Conservation (phyloP, 2,329 filamentous ascomycete species). For the Penicillium italicum region DNA sequence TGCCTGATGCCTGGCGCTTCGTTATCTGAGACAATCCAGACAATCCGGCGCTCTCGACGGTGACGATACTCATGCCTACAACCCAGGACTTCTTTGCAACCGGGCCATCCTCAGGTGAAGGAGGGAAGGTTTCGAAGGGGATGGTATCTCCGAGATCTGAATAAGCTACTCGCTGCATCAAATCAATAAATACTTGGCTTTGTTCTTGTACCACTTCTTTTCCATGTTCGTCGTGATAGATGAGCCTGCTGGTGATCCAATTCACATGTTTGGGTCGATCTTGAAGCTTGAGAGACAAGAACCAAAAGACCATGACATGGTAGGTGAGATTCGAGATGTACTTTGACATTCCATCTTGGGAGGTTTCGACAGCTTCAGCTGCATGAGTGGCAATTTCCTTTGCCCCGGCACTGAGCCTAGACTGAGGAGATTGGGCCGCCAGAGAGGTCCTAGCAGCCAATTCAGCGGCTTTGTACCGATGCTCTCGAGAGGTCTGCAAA, state of each 20-base stretch:
- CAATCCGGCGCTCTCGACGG: constrained; percentile 47
- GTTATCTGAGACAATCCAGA: constrained; percentile 49
- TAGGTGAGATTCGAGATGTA: constrained; percentile 94
- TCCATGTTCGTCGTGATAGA: constrained; percentile 71
- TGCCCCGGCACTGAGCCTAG: constrained; percentile 43
- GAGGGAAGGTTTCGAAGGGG: constrained; percentile 42
- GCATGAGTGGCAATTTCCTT: constrained; percentile 40
- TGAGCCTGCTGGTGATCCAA: constrained; percentile 83
- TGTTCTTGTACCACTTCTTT: constrained; percentile 81
- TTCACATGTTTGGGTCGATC: constrained; percentile 80
- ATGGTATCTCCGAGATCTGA: constrained; percentile 73
- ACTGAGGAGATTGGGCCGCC: neutral
- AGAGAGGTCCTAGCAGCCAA: constrained; percentile 34
- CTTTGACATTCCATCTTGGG: constrained; percentile 75
- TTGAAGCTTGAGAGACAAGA: constrained; percentile 78
- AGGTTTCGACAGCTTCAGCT: constrained; percentile 34
- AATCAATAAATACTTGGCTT: constrained; percentile 87
- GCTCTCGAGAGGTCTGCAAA: constrained; percentile 78
- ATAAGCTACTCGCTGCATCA: constrained; percentile 85
- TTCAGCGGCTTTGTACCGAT: constrained; percentile 36
- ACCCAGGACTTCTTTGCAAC: constrained; percentile 49
- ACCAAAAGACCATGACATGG: constrained; percentile 96
- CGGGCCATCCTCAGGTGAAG: constrained; percentile 41
- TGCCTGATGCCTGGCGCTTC: constrained; percentile 51
- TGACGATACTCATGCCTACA: constrained; percentile 51